phyloP scores from a whole-genome alignment of 768 basidiomycete genomes.

The Leucosporidium yakuticum region DNA sequence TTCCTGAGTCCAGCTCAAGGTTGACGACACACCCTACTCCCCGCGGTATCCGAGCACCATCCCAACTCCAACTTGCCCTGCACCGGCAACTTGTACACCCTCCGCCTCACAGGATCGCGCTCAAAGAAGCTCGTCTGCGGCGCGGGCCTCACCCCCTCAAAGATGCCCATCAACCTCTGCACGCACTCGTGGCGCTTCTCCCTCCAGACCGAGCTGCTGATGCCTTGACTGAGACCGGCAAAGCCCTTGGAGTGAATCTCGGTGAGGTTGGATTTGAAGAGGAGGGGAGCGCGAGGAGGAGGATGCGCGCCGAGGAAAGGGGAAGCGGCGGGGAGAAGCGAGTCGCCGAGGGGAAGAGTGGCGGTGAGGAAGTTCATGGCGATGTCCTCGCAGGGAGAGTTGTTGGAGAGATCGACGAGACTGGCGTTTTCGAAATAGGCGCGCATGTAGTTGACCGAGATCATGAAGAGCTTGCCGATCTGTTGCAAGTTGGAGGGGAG shows the following conservation, averaged over 20 bases:
- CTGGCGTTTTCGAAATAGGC: not conserved
- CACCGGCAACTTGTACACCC: not conserved
- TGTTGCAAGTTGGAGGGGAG: not conserved
- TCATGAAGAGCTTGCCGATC: constrained; percentile 5
- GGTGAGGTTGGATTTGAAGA: constrained; percentile 10
- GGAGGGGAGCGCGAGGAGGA: not conserved
- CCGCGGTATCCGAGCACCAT: not conserved
- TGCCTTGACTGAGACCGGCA: not conserved
- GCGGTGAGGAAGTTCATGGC: constrained; percentile 4
- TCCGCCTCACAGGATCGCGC: not conserved
- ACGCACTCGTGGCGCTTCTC: constrained; percentile 3
- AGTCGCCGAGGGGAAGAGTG: not conserved
- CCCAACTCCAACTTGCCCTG: not conserved
- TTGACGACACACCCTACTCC: not conserved
- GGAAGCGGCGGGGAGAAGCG: not conserved
- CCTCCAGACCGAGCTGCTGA: constrained; percentile 2
- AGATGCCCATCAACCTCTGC: not conserved
- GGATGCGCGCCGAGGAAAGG: not conserved
- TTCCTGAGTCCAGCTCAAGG: not conserved
- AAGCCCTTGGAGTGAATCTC: not conserved
- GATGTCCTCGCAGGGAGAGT: constrained; percentile 7
- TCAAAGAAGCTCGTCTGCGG: constrained; percentile 2
- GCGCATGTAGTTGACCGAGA: constrained; percentile 1
- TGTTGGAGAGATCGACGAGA: constrained; percentile 1
- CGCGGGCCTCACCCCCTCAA: not conserved